Conservation (phyloP, 495 filamentous ascomycete genomes). For the Hyaloscypha variabilis region DNA sequence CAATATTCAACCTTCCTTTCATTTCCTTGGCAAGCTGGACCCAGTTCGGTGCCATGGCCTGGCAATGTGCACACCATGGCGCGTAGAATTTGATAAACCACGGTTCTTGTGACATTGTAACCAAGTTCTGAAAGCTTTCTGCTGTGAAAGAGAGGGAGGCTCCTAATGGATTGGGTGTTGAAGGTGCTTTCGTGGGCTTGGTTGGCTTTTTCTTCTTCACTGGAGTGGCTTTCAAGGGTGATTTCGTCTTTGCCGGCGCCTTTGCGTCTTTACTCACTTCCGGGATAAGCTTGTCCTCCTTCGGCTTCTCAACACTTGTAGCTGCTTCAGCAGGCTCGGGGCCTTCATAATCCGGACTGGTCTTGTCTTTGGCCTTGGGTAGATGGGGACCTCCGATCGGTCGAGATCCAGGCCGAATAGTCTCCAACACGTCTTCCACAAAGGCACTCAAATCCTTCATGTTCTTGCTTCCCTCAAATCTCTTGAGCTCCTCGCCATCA, state of each 20-base stretch:
- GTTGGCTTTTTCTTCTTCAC: constrained; percentile 24
- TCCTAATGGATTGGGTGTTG: constrained; percentile 73
- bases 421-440: constrained; percentile 78
- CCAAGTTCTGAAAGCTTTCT: constrained; percentile 82
- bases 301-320: constrained; percentile 8
- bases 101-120: constrained; percentile 84
- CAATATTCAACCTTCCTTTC: constrained; percentile 84
- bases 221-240: constrained; percentile 25
- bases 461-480: constrained; percentile 58
- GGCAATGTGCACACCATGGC: constrained; percentile 95
- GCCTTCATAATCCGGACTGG: constrained; percentile 25
- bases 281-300: constrained; percentile 20
- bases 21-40: constrained; percentile 85
- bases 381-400: constrained; percentile 63
- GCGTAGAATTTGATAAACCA: constrained; percentile 99
- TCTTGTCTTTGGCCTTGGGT: constrained; percentile 57
- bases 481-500: constrained; percentile 69
- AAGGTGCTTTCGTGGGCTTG: constrained; percentile 38
- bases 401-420: constrained; percentile 76
- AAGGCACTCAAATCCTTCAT: constrained; percentile 64
- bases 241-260: constrained; percentile 21
- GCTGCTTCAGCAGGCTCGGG: constrained; percentile 17
- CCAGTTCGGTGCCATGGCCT: constrained; percentile 91
- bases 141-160: constrained; percentile 73
- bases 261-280: constrained; percentile 20